Base-by-base conservation (phyloP, 192 early-diverging fungal genomes). In the Mortierella hygrophila region DNA sequence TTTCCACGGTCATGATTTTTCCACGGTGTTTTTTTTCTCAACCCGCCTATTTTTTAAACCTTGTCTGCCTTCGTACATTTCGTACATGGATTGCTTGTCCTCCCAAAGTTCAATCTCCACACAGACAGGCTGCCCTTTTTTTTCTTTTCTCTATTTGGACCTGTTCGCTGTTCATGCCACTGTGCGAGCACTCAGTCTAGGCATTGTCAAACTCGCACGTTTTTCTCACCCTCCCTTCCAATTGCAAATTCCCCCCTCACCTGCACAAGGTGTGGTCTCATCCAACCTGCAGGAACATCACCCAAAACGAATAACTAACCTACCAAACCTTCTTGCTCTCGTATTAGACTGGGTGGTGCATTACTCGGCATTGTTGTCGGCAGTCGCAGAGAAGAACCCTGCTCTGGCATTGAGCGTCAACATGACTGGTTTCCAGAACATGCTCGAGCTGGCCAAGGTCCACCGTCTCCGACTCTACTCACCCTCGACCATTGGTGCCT, bases 401-500 rank as follows among this genome's bases (percentile, higher is more conserved):
- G 87, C 91, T 8, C 81, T 90, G 47, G 93, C 92, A 3, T 87
- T 94, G 35, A 89, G 86, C 32, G 91, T 94, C 80, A 94, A 94
- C 82, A 92, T 94, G 78, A 89, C 77, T 77, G 93, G 93, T n/a
- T 92, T 94, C 85, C 91, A 92, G 75, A 94, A 94, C 81, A 88
- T 93, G 44, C 88, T 94, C 44, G 92, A 94, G 71, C 72, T 94
- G 49, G 91, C 93, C 35, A 92, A 90, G 75, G 68, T 84, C 35
- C 93, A 94, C 82, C 78, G 89, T 44, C 89, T 94, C 18, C 88
- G 93, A 2, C 76, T 94, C 13, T 88, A 92, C 76, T 92, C 91
- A 0, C 93, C 93, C 20, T 92, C 91, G 68, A 94, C 93, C 4
- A 94, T 94, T 76, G 93, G 93, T n/a, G 93, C 93, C 11, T 94